phyloP scores from a whole-genome alignment of 2,329 filamentous ascomycete genomes.

The Botryosphaeria agaves region DNA sequence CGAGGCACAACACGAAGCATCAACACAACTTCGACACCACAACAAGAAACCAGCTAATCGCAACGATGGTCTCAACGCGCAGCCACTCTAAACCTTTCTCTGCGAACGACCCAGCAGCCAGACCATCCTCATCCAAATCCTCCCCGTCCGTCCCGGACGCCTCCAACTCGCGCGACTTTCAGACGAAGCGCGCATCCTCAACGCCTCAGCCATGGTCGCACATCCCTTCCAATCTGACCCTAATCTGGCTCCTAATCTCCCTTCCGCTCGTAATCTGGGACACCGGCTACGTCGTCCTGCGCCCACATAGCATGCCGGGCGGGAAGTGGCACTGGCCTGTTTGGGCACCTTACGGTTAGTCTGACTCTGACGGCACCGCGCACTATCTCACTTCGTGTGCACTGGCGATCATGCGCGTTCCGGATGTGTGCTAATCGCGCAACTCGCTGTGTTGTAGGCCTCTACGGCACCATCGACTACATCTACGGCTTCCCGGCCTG shows the following conservation, averaged over 20 bases:
- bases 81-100: conserved; percentile 19
- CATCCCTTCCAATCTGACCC: conserved; percentile 38
- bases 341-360: conserved; percentile 60
- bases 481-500: conserved; percentile 66
- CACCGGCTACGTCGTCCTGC: conserved; percentile 57
- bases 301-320: conserved; percentile 68
- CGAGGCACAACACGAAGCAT: too few relatives aligned
- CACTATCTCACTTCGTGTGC: too few relatives aligned
- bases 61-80: conserved; percentile 21
- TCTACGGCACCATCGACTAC: conserved; percentile 66
- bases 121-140: conserved; percentile 11
- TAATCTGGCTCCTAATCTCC: conserved; percentile 58
- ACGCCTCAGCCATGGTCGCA: conserved; percentile 31
- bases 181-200: too few relatives aligned
- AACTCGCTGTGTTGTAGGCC: too few relatives aligned
- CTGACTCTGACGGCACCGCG: too few relatives aligned
- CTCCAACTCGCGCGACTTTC: conserved; percentile 4
- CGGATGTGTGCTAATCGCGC: too few relatives aligned
- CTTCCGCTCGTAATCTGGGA: conserved; percentile 74
- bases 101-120: too few relatives aligned
- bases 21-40: too few relatives aligned
- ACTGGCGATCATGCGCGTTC: too few relatives aligned
- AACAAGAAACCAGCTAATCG: too few relatives aligned
- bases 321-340: conserved; percentile 54
- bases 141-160: conserved; percentile 18